These are phyloP conservation scores for Carpinus viminea DNA, from an alignment of 306 rosid species.

Conservation along the genomic window DNA sequence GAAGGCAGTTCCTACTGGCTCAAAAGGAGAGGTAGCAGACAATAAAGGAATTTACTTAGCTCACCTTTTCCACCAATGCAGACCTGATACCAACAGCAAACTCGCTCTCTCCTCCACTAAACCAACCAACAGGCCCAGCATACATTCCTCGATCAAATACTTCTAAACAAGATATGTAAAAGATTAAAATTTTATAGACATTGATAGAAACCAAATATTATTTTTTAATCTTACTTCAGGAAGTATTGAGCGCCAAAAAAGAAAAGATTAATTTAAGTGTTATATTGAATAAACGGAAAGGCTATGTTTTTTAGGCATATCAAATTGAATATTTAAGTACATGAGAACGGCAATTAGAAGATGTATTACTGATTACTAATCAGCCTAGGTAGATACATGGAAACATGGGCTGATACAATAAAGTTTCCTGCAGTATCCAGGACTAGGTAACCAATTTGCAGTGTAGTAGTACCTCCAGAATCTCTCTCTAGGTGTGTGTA, in stretches of 20 bases:
- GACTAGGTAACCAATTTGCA: slow-evolving; percentile 2
- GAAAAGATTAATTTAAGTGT: not conserved
- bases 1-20: not conserved
- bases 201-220: not conserved
- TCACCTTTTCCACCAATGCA: slow-evolving; percentile 85
- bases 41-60: slow-evolving; percentile 3
- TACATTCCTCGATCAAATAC: slow-evolving; percentile 95
- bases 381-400: not conserved
- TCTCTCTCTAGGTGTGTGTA: not conserved
- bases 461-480: not conserved
- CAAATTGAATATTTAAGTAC: not conserved
- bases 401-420: not conserved
- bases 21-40: slow-evolving; percentile 14
- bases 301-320: slow-evolving; percentile 7
- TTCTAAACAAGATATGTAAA: slow-evolving; percentile 48
- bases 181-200: slow-evolving; percentile 9
- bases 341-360: not conserved
- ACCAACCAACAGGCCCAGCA: slow-evolving; percentile 99
- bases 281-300: not conserved
- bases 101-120: slow-evolving; percentile 98
- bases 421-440: not conserved
- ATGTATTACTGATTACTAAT: not conserved
- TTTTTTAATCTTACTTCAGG: not conserved
- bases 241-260: slow-evolving; percentile 8
- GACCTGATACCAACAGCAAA: slow-evolving; percentile 98